Base-by-base conservation (phyloP, 2,329 filamentous ascomycete genomes). In the Alternaria consortialis region DNA sequence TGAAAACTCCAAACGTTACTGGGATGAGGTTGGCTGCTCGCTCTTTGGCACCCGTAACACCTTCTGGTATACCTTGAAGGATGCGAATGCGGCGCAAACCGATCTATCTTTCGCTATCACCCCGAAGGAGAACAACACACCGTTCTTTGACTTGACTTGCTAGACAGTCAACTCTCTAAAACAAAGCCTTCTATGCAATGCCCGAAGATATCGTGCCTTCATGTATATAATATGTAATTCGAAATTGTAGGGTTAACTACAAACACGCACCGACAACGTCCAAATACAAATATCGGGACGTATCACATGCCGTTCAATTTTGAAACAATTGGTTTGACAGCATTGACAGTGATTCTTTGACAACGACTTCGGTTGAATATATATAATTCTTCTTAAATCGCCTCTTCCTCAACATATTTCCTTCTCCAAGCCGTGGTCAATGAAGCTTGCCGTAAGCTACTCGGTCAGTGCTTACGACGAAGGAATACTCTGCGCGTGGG, bases 71-170 rank as follows among this genome's bases (percentile, higher is more conserved):
- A 71, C 67, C 0, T 57, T 76, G 13, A 71, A 71, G 31, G 74
- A 76, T 40, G 65, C 71, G 17, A 87, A 87, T 80, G 80, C 84
- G 51, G 84, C 62, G 0, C 66, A 70, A 44, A 70, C 63, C 0
- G 66, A 65, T 11, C 7, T 66, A 42, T 68, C 85, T 78, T 87
- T 87, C 54, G 84, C 81, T 69, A 83, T 87, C 59, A 86, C 84
- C 71, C 77, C 84, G 60, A 76, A 85, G 66, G 80, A 87, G 56
- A 82, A 79, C 62, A 84, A 82, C 68, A 83, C 74, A 7, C 82
- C 85, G 37, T 76, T 77, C 58, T 87, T 85, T 70, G 80, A 87
- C 70, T 80, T 87, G 54, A 82, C 79, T 65, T 87, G 85, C 78
- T 70, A 70, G 32, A 42, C 17, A 5, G 5, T 6, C 52, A 23